Base-by-base conservation (phyloP, 441 rosid genomes). In the Arabidopsis hybrid region DNA sequence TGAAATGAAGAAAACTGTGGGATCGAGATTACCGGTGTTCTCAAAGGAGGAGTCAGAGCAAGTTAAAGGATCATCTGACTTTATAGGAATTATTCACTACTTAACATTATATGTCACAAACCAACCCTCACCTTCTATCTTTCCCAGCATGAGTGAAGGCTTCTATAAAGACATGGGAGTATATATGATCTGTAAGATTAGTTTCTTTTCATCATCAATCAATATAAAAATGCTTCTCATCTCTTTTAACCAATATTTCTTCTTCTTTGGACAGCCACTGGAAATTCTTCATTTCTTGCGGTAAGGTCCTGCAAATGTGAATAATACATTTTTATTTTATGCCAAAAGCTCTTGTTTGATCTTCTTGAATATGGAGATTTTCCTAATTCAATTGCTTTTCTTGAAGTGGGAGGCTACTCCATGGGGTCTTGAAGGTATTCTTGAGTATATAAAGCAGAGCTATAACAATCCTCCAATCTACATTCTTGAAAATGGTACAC, bases 401-500 rank as follows among this genome's bases (percentile, higher is more conserved):
- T 36, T 67, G 46, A 83, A 92, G 96, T 62, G 16, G 13, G 83
- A 79, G 26, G 1, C 76, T 43, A 13, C n/a, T 40, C 88, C 93
- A 31, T 69, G 81, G 87, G 90, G 84, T 64, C 76, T 93, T 71
- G 76, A 83, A 87, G 65, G 5, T 68, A 60, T 83, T 21, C 80
- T 91, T 39, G 84, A 86, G 72, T 72, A 83, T 76, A 17, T 93
- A 56, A 87, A 91, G 83, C 78, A 83, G 60, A 66, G 16, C 35
- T 89, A 91, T 43, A 81, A 84, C 73, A 91, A 91, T 71, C 91
- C 96, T 81, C 91, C 88, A 8, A 53, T 89, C 42, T 87, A 86
- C 80, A 85, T 91, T 63, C 84, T 86, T 60, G 93, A 93, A 83
- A 93, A 93, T 62, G 98, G 92, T 93, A 58, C 26, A 35, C 43